Evolutionary conservation across 805 yeast species (phyloP).

Genomic region (Nakazawaea populi): DNA sequence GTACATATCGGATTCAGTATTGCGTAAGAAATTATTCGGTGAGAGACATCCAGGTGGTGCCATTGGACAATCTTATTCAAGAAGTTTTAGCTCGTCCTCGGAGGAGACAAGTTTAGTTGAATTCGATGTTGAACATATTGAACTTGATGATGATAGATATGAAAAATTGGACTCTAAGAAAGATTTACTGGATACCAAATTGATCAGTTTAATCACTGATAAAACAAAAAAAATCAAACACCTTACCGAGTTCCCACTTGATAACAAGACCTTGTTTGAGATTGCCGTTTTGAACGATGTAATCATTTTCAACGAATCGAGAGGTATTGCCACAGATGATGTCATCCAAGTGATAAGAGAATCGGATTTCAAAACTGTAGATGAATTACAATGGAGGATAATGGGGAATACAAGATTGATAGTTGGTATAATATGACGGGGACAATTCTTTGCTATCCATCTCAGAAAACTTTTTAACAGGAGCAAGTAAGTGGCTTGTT

Average conservation of each 20-base stretch:
- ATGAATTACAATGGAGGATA: conserved; percentile 7
- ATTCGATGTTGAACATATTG: conserved; percentile 22
- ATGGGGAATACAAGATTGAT: conserved; percentile 1
- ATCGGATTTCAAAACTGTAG: neutral
- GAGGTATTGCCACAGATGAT: neutral
- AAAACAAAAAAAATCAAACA: conserved; percentile 1
- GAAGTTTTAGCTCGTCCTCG: conserved; percentile 9
- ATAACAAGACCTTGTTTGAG: neutral
- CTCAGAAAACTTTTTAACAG: neutral
- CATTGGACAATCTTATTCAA: conserved; percentile 52
- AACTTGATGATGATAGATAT: neutral
- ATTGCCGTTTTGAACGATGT: conserved; percentile 2
- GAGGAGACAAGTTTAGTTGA: conserved; percentile 24
- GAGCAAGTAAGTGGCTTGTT: neutral
- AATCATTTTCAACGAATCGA: neutral
- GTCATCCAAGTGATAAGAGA: conserved; percentile 3
- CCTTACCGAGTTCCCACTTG: neutral
- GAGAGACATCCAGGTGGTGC: conserved; percentile 89
- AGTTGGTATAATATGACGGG: neutral
- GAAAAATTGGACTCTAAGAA: neutral
- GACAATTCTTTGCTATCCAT: neutral
- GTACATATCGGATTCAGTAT: conserved; percentile 47
- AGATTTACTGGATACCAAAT: conserved; percentile 11
- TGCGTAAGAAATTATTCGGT: conserved; percentile 54
- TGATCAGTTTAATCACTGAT: conserved; percentile 3